Base-by-base conservation (phyloP, 176 grass and related monocot genomes). In the barley (Hordeum vulgare) region DNA sequence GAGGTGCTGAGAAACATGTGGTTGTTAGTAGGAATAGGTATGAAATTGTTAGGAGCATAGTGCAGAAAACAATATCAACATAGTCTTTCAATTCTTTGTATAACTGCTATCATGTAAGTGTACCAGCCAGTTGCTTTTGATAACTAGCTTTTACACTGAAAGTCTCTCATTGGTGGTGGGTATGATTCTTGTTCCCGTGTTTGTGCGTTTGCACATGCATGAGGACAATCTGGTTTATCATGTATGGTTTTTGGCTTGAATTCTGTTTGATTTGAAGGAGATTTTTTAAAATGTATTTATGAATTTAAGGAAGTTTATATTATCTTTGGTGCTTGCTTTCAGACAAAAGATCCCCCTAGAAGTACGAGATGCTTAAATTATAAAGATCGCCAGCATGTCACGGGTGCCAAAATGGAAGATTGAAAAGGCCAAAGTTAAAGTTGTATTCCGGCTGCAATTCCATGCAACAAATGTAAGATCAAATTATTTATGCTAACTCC, bases 391-490 rank as follows among this genome's bases (percentile, higher is more conserved):
- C 61, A 81, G 58, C 85, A 99, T 99, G 96, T 99, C 96, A 80
- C 94, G 91, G 83, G 82, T 92, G 87, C 83, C 86, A 49, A 99
- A 99, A 89, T 99, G 96, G 96, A 99, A 94, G 85, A 88, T 88
- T 4, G 96, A 99, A 87, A 99, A 96, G 84, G 76, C 85, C 34
- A 99, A 99, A 96, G 96, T 96, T 68, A 99, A 99, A 88, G 93
- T 94, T 74, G 96, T 96, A 80, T 96, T 99, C 49, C 93, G 96
- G 81, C 89, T 99, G 21, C 96, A 99, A 77, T 94, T 99, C 83
- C 89, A 99, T 84, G 96, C 96, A 24, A 99, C 93, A 51, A 89
- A 94, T 92, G 96, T 99, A 88, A 94, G 93, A 69, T 89, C 29
- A 62, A 6, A 63, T 89, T 24, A 79, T 74, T 59, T 12, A 62